These are phyloP conservation scores for Diaporthe batatas DNA, from an alignment of 2,329 filamentous ascomycete genomes.

Conservation along the genomic window DNA sequence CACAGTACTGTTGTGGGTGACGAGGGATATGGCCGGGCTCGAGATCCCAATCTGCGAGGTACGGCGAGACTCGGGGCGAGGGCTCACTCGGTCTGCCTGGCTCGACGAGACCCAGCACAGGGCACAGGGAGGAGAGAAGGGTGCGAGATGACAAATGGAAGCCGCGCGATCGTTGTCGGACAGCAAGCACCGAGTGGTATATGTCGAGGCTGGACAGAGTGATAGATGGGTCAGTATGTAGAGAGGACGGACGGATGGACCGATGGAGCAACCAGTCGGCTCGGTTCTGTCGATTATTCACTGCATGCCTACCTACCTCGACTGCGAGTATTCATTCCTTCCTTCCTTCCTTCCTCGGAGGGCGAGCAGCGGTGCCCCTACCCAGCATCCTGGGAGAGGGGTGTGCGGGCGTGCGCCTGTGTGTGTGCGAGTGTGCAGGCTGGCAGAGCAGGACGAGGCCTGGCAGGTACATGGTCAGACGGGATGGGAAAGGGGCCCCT, in stretches of 20 bases:
- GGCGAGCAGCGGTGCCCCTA: conserved; percentile 16
- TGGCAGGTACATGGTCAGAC: conserved; percentile 30
- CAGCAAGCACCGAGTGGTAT: background rate
- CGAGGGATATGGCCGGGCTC: conserved; percentile 21
- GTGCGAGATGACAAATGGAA: conserved; percentile 9
- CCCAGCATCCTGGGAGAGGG: conserved; percentile 26
- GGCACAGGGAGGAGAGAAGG: background rate
- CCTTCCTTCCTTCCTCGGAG: conserved; percentile 9
- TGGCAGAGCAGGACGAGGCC: conserved; percentile 15
- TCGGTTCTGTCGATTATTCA: conserved; percentile 3
- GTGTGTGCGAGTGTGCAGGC: background rate
- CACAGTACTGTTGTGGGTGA: background rate
- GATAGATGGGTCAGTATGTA: background rate
- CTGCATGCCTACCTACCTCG: background rate
- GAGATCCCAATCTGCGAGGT: conserved; percentile 23
- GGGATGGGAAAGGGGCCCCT: conserved; percentile 26
- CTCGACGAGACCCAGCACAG: background rate
- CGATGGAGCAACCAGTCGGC: background rate
- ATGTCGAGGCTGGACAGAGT: background rate
- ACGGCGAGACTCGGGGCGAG: conserved; percentile 13
- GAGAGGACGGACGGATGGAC: background rate
- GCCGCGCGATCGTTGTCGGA: background rate
- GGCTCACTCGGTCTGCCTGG: background rate
- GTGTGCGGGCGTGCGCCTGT: conserved; percentile 8
- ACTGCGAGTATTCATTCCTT: too few species aligned